phyloP scores from a whole-genome alignment of 2,329 filamentous ascomycete genomes.

The Neophaeococcomyces aloes region DNA sequence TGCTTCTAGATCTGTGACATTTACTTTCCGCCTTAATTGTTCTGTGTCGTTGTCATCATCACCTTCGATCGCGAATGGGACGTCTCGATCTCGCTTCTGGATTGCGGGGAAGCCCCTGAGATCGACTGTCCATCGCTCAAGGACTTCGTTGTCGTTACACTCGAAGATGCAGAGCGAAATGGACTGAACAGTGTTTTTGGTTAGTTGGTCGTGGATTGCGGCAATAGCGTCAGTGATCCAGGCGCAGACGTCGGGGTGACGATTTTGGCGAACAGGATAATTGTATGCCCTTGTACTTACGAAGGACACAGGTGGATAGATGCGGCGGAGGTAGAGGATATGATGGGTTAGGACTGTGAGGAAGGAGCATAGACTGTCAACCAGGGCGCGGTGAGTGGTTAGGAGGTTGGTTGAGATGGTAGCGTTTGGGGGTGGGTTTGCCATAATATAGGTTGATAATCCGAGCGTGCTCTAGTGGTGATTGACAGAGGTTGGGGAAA shows the following conservation, averaged over 20 bases:
- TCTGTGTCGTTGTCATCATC: constrained; percentile 14
- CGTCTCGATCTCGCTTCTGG: constrained; percentile 34
- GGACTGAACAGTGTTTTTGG: constrained; percentile 46
- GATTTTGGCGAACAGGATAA: constrained; percentile 71
- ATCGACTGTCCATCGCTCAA: constrained; percentile 53
- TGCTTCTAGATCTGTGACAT: constrained; percentile 35
- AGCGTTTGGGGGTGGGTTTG: constrained; percentile 10
- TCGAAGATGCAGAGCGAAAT: constrained; percentile 49
- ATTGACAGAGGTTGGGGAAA: too few species aligned
- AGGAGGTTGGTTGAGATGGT: constrained; percentile 30
- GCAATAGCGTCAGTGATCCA: constrained; percentile 76
- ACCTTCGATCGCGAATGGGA: constrained; percentile 33
- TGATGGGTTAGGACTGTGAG: constrained; percentile 75
- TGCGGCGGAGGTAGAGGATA: constrained; percentile 67
- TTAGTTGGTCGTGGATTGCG: constrained; percentile 60
- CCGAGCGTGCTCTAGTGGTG: too few species aligned
- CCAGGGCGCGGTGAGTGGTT: constrained; percentile 31
- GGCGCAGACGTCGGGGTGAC: constrained; percentile 72
- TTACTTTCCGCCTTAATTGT: constrained; percentile 20
- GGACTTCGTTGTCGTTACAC: constrained; percentile 39
- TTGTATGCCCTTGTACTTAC: constrained; percentile 71
- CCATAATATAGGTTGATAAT: constrained; percentile 10
- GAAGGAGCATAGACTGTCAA: constrained; percentile 61
- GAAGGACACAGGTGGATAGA: constrained; percentile 72
- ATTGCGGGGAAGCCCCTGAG: constrained; percentile 47